Evolutionary conservation across 371 early-diverging fungal genomes (phyloP).

Genomic region (Smittium culicis): DNA sequence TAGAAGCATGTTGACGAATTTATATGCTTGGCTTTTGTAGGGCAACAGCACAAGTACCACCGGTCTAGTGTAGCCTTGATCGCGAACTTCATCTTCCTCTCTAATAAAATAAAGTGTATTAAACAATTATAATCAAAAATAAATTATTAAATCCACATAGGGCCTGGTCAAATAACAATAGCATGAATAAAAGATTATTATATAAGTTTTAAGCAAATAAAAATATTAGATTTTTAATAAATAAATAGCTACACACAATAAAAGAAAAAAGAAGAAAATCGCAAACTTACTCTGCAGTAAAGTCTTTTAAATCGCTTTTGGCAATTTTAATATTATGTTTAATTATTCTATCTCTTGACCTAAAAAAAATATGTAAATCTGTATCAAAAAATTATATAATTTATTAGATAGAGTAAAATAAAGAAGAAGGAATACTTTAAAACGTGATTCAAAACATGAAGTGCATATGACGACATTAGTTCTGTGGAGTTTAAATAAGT

Average conservation of each 20-base stretch:
- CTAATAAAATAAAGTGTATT: not conserved
- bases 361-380: not conserved
- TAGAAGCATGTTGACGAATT: slow-evolving; percentile 61
- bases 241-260: too few species aligned
- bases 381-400: not conserved
- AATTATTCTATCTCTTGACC: slow-evolving; percentile 41
- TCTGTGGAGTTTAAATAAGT: slow-evolving; percentile 43
- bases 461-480: slow-evolving; percentile 50
- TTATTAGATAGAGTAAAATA: not conserved
- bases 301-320: slow-evolving; percentile 28
- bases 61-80: slow-evolving; percentile 92
- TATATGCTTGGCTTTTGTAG: slow-evolving; percentile 66
- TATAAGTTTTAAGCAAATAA: too few species aligned
- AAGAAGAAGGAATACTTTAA: slow-evolving; percentile 39
- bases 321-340: slow-evolving; percentile 64
- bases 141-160: too few species aligned
- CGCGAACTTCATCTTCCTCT: slow-evolving; percentile 48
- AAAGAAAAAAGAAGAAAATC: too few species aligned
- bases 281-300: slow-evolving; percentile 1
- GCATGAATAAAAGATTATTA: too few species aligned
- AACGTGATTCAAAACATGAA: slow-evolving; percentile 85
- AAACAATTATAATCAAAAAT: not conserved
- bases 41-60: slow-evolving; percentile 81
- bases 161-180: too few species aligned
- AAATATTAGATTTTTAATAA: too few species aligned